phyloP scores from a whole-genome alignment of 768 basidiomycete genomes.

The Russula sp. region DNA sequence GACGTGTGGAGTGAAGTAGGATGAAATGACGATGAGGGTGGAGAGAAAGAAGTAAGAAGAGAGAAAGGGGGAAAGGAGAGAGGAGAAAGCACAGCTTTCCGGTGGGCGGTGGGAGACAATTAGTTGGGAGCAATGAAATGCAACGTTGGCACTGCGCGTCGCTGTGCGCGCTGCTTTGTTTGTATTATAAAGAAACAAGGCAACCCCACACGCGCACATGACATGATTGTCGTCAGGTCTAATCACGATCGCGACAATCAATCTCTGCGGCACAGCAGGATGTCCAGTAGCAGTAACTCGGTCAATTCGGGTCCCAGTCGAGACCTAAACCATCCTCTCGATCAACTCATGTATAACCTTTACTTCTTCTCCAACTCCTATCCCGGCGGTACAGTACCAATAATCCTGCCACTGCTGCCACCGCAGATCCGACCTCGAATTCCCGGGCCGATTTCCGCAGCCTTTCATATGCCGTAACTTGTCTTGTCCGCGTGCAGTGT shows the following conservation, averaged over 20 bases:
- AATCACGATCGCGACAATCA: slow-evolving; percentile 42
- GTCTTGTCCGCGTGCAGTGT: slow-evolving; percentile 34
- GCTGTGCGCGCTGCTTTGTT: no score
- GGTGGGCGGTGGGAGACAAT: neutral
- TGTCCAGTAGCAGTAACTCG: no score
- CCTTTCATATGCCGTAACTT: slow-evolving; percentile 54
- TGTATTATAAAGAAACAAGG: no score
- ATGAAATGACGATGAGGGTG: neutral
- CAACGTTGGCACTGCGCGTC: no score
- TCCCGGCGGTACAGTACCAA: neutral
- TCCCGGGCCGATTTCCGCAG: slow-evolving; percentile 63
- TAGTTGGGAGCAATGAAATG: no score
- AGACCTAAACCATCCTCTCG: slow-evolving; percentile 59
- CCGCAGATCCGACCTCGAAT: slow-evolving; percentile 29
- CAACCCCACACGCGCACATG: no score
- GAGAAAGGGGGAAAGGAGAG: no score
- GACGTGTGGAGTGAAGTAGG: neutral
- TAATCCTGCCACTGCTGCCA: neutral
- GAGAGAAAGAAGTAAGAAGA: neutral
- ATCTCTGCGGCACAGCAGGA: slow-evolving; percentile 38
- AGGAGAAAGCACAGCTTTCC: slow-evolving; percentile 28
- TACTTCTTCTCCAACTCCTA: slow-evolving; percentile 43
- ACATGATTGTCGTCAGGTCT: no score
- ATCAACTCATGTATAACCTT: slow-evolving; percentile 51
- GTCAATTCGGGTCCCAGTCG: slow-evolving; percentile 46